These are phyloP conservation scores for Waitea zeae DNA, from an alignment of 1,284 basidiomycete genomes.

Conservation along the genomic window DNA sequence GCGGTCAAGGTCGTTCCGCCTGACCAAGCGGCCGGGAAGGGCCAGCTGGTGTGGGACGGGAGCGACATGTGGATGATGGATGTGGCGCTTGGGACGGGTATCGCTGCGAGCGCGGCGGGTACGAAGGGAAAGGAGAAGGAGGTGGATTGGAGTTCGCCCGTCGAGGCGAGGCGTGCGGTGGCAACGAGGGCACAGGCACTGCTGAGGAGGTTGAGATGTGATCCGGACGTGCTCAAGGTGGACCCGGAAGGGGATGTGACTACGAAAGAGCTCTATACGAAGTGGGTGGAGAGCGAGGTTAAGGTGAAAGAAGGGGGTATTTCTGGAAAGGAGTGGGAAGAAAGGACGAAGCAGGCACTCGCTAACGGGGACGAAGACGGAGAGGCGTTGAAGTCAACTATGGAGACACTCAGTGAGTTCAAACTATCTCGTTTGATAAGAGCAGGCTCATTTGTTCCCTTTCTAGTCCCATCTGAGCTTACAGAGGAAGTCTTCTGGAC, in stretches of 20 bases:
- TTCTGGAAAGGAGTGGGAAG: conserved; percentile 32
- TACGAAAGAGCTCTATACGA: conserved; percentile 36
- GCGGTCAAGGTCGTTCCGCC: conserved; percentile 85
- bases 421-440: not conserved
- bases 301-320: conserved; percentile 38
- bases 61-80: conserved; percentile 61
- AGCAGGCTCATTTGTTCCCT: not conserved
- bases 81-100: conserved; percentile 18
- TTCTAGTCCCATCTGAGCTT: conserved; percentile 54
- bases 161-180: conserved; percentile 31
- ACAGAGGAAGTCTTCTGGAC: conserved; percentile 70
- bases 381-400: conserved; percentile 35
- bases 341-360: conserved; percentile 30
- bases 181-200: conserved; percentile 67
- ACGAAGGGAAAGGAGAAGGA: conserved; percentile 28
- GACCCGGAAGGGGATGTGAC: conserved; percentile 54
- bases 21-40: conserved; percentile 23
- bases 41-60: conserved; percentile 58
- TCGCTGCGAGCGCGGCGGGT: conserved; percentile 10
- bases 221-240: conserved; percentile 59
- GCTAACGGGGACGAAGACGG: conserved; percentile 30
- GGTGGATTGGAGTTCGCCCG: conserved; percentile 10
- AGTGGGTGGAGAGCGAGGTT: conserved; percentile 41
- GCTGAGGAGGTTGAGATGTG: conserved; percentile 53
- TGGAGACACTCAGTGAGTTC: conserved; percentile 42